Evolutionary conservation across 768 basidiomycete genomes (phyloP).

Genomic region (Filobasidium floriforme): DNA sequence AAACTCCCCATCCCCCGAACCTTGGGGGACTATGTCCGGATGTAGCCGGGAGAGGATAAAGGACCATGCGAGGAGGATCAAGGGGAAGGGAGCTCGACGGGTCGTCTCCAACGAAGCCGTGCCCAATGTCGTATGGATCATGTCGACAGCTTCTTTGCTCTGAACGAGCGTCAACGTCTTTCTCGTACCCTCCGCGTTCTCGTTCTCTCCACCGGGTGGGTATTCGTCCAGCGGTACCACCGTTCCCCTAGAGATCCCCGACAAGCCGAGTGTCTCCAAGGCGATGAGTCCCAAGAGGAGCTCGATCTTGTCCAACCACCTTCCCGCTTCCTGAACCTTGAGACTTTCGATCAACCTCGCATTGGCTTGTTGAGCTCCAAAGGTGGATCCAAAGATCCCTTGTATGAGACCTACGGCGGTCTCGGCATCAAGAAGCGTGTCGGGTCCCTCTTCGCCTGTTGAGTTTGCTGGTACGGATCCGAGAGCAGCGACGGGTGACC

Average conservation of each 20-base stretch:
- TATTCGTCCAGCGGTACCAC: not conserved
- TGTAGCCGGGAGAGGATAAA: conserved; percentile 15
- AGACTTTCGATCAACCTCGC: conserved; percentile 18
- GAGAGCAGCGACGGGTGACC: not conserved
- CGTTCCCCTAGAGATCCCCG: conserved; percentile 11
- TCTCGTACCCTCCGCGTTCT: not conserved
- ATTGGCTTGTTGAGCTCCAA: conserved; percentile 21
- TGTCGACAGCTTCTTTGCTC: conserved; percentile 8
- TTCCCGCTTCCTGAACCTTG: not conserved
- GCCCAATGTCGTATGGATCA: conserved; percentile 12
- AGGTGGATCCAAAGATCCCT: conserved; percentile 19
- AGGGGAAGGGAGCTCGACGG: conserved; percentile 15
- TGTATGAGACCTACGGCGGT: conserved; percentile 19
- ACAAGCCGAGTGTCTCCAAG: conserved; percentile 14
- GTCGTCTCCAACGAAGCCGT: conserved; percentile 9
- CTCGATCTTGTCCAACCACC: conserved; percentile 20
- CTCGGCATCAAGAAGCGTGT: conserved; percentile 14
- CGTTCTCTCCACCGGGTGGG: not conserved
- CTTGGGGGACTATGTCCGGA: conserved; percentile 12
- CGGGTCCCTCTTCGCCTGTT: not conserved
- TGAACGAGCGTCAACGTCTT: conserved; percentile 12
- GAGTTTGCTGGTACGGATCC: not conserved
- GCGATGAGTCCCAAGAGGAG: conserved; percentile 17
- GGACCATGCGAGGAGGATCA: conserved; percentile 24
- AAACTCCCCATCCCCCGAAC: not conserved